Percentiles rank a stretch among this genome's conserved stretches.
Evolutionary conservation across 2,329 filamentous ascomycete species (phyloP).

Genomic region (Verticillium dahliae): DNA sequence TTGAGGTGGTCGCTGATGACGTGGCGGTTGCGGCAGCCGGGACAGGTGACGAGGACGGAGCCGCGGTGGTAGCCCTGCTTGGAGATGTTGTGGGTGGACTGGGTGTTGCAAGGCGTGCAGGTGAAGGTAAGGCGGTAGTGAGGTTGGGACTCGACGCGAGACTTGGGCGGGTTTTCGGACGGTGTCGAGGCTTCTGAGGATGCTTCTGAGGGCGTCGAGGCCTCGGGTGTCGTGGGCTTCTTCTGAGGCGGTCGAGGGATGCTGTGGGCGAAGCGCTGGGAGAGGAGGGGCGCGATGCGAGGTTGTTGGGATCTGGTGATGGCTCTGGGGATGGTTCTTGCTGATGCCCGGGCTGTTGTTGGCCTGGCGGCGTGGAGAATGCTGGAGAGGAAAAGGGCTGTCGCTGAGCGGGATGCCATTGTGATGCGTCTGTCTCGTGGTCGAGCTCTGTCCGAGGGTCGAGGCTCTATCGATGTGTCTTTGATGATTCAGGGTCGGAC

Average conservation of each 20-base stretch:
- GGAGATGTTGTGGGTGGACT: constrained; percentile 78
- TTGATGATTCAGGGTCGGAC: not conserved
- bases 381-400: constrained; percentile 3
- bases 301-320: not conserved
- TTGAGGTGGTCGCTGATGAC: constrained; percentile 83
- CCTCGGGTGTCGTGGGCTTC: not conserved
- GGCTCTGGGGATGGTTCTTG: constrained; percentile 1
- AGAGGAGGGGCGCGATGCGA: not conserved
- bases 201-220: not conserved
- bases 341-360: not conserved
- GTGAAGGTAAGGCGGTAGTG: constrained; percentile 89
- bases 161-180: constrained; percentile 1
- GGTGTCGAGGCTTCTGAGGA: constrained; percentile 15
- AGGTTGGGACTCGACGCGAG: constrained; percentile 38
- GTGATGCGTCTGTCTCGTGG: not conserved
- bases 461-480: not conserved
- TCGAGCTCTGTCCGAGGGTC: not conserved
- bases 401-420: constrained; percentile 8
- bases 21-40: constrained; percentile 78
- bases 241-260: constrained; percentile 17
- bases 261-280: constrained; percentile 16
- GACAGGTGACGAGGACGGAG: constrained; percentile 83
- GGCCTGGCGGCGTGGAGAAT: constrained; percentile 4
- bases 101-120: constrained; percentile 74
- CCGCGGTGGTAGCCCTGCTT: constrained; percentile 95